Conservation (phyloP, 352 stramenopile species). For the Pythium diclinum region DNA sequence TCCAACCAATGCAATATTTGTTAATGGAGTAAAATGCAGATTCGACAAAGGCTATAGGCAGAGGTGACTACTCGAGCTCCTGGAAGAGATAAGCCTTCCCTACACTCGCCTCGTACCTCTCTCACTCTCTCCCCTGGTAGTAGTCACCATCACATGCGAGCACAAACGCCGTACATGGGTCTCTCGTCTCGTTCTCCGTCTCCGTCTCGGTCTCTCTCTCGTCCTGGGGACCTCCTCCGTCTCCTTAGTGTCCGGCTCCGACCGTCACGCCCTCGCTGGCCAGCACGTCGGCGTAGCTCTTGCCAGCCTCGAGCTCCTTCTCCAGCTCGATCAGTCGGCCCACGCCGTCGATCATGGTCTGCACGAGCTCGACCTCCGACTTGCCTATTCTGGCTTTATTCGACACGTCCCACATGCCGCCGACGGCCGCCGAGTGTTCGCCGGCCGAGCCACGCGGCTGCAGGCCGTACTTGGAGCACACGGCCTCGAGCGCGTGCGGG, state of each 20-base stretch:
- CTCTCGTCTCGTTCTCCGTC: background rate
- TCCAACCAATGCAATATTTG: background rate
- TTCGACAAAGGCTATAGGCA: conserved; percentile 6
- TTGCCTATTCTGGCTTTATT: conserved; percentile 94
- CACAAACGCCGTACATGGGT: background rate
- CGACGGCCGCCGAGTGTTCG: conserved; percentile 76
- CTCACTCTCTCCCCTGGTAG: background rate
- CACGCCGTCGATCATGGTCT: conserved; percentile 95
- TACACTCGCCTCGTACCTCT: background rate
- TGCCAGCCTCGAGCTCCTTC: conserved; percentile 75
- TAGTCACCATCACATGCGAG: background rate
- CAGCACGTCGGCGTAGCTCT: conserved; percentile 62
- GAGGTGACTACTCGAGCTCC: background rate
- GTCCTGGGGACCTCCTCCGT: background rate
- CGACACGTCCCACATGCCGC: conserved; percentile 92
- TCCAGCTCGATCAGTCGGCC: conserved; percentile 91
- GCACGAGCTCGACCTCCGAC: conserved; percentile 93
- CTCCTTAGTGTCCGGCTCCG: conserved; percentile 1
- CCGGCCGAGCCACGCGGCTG: conserved; percentile 79
- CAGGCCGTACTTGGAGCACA: conserved; percentile 74
- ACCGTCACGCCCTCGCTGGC: conserved; percentile 49
- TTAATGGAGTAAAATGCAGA: conserved; percentile 2
- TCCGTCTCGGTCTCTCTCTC: background rate
- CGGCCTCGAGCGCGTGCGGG: conserved; percentile 62
- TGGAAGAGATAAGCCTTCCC: background rate